Evolutionary conservation across 306 rosid genomes (phyloP), one percentile per base, ranked within the genome.

Genomic region (Lathyrus sativus): DNA sequence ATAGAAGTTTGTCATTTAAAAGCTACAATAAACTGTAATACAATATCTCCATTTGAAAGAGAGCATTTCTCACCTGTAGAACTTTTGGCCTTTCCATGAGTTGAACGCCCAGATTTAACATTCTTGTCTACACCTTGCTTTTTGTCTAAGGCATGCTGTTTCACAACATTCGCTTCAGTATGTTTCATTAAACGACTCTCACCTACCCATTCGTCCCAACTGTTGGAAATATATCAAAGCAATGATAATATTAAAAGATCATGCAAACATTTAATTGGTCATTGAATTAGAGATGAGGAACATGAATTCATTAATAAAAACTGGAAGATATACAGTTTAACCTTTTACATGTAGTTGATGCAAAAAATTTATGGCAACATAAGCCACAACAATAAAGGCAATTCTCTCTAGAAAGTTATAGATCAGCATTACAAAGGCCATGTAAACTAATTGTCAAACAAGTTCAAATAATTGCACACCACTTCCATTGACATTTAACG

Each of bases 151-250:
- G 86, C 83, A 75, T 29, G 81, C 69, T 89, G 96, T 84, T 89
- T 89, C 75, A 6, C 1, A 26, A 88, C 77, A 81, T 89, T 89
- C 78, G 85, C 96, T 73, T 85, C 89, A 22, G 83, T 86, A 73
- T 76, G 65, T 77, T 92, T 89, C 98, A 89, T 68, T 73, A 92
- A 70, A 45, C 92, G 95, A 1, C 85, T 90, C 78, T 76, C 85
- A 71, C 88, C 91, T 61, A 89, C 96, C 96, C 95, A 89, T 82
- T 91, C 98, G 44, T 92, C 98, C 98, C 98, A 92, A 92, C 98
- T 92, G 98, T 89, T 73, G 87, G 81, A 87, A 85, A 85, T 88
- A 91, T 82, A 81, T 77, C 78, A 79, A 87, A 85, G 65, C 81
- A 76, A 81, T 50, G 38, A 84, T 88, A 85, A 88, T 73, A 82